phyloP scores from a whole-genome alignment of 805 yeast species.

The Lipomyces lipofer region DNA sequence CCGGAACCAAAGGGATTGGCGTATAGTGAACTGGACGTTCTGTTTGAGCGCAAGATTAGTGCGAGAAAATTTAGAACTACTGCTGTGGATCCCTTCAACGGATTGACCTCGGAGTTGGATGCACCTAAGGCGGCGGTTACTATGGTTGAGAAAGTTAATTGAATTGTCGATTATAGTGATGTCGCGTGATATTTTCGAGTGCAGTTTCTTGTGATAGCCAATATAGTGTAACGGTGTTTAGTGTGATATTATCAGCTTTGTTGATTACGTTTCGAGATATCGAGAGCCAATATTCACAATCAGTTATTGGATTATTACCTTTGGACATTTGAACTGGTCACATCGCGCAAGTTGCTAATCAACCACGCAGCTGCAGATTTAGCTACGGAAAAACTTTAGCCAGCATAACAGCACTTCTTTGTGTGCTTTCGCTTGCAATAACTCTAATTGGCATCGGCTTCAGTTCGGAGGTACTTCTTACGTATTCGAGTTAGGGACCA shows the following conservation, averaged over 20 bases:
- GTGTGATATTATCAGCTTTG: not conserved
- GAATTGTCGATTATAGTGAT: not conserved
- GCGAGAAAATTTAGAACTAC: slow-evolving; percentile 37
- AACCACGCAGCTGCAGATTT: not conserved
- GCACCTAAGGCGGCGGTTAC: not conserved
- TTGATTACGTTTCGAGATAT: not conserved
- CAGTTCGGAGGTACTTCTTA: no score
- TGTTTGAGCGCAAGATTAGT: slow-evolving; percentile 45
- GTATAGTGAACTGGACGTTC: slow-evolving; percentile 58
- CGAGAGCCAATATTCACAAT: not conserved
- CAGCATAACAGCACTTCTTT: not conserved
- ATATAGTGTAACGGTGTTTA: not conserved
- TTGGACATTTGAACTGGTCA: no score
- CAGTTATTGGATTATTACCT: not conserved
- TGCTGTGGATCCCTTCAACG: slow-evolving; percentile 1
- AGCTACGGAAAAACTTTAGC: not conserved
- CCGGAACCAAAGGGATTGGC: slow-evolving; percentile 63
- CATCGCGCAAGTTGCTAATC: no score
- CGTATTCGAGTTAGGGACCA: no score
- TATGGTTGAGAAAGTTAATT: not conserved
- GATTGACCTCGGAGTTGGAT: not conserved
- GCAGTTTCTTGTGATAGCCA: not conserved
- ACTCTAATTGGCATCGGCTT: not conserved
- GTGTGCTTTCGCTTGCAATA: not conserved
- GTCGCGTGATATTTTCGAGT: not conserved